phyloP scores from a whole-genome alignment of 352 stramenopile species.

The Pseudoperonospora humuli region DNA sequence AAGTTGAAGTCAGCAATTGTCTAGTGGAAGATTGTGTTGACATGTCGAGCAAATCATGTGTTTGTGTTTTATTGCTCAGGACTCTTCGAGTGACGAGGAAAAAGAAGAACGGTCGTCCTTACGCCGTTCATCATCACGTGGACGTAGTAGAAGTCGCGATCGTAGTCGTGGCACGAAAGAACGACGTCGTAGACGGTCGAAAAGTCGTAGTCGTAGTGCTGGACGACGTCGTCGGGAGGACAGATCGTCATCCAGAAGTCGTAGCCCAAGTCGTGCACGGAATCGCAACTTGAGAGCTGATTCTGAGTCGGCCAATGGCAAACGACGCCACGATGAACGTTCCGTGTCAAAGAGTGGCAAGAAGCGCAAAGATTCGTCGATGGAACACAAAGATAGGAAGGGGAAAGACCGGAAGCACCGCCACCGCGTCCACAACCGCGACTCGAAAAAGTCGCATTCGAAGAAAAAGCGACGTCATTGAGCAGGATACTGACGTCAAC shows the following conservation, averaged over 20 bases:
- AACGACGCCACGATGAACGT: slow-evolving; percentile 7
- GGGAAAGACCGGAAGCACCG: slow-evolving; percentile 36
- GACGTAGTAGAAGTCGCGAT: slow-evolving; percentile 26
- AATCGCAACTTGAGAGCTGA: slow-evolving; percentile 14
- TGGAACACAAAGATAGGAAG: slow-evolving; percentile 41
- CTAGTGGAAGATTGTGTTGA: slow-evolving; percentile 1
- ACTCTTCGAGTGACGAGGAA: slow-evolving; percentile 47
- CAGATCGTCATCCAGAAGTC: slow-evolving; percentile 11
- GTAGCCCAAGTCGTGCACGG: slow-evolving; percentile 19
- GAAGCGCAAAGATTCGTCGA: slow-evolving; percentile 22
- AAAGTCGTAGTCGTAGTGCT: slow-evolving; percentile 17
- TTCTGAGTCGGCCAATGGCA: slow-evolving; percentile 8
- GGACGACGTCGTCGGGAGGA: slow-evolving; percentile 13
- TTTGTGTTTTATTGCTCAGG: slow-evolving; percentile 8
- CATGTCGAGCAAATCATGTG: too few species aligned
- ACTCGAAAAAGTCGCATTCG: slow-evolving; percentile 18
- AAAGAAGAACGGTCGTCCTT: slow-evolving; percentile 21
- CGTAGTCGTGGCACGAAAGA: slow-evolving; percentile 24
- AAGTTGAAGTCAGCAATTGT: slow-evolving; percentile 1
- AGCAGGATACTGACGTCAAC: background rate
- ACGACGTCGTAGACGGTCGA: slow-evolving; percentile 7
- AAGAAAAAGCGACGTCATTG: slow-evolving; percentile 24
- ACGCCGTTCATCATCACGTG: slow-evolving; percentile 16
- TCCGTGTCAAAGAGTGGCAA: slow-evolving; percentile 30
- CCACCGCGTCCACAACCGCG: slow-evolving; percentile 18